These are phyloP conservation scores for Leishmania tarentolae DNA, from an alignment of 208 protist species.

Conservation along the genomic window DNA sequence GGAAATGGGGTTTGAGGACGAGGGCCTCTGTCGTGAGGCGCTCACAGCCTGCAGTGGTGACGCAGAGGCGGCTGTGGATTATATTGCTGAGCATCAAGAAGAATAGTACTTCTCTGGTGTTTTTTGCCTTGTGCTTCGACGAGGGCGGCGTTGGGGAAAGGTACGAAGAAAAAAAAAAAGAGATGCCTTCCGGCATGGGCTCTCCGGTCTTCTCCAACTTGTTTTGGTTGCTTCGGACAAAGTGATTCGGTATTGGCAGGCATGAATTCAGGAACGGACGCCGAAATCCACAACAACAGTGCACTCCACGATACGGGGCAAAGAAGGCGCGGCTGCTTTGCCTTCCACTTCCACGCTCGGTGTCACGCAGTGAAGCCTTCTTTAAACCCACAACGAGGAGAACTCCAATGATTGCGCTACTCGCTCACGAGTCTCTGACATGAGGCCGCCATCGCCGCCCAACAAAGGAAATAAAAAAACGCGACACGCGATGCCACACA, in stretches of 20 bases:
- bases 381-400: too few species aligned
- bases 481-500: not conserved
- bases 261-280: not conserved
- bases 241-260: not conserved
- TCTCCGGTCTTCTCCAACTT: not conserved
- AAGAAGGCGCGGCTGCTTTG: not conserved
- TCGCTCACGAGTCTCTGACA: not conserved
- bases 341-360: not conserved
- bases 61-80: constrained; percentile 72
- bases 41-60: constrained; percentile 60
- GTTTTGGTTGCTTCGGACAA: too few species aligned
- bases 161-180: not conserved
- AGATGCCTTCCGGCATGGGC: not conserved
- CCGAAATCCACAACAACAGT: not conserved
- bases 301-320: not conserved
- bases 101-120: not conserved
- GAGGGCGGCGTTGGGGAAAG: not conserved
- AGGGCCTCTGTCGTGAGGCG: constrained; percentile 54
- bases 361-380: not conserved
- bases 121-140: not conserved
- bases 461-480: not conserved
- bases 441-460: not conserved
- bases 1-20: constrained; percentile 88
- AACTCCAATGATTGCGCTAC: not conserved
- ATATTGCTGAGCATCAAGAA: constrained; percentile 48